These are phyloP conservation scores for Pythium monospermum DNA, from an alignment of 352 stramenopile species.

Conservation along the genomic window DNA sequence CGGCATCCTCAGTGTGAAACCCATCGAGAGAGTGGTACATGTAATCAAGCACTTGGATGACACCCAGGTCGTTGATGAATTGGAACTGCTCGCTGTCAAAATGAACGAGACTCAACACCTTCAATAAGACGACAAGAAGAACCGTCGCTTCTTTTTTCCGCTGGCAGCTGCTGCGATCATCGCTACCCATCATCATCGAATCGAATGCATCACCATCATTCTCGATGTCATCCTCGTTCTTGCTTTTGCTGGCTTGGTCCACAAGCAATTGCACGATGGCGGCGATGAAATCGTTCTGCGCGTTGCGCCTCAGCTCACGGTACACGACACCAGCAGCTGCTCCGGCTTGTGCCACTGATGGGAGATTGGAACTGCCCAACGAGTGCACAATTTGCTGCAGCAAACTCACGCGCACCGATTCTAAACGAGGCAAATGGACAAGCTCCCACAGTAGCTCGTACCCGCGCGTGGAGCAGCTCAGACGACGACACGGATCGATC, in stretches of 20 bases:
- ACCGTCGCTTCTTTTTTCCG: not conserved
- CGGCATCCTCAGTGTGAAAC: not conserved
- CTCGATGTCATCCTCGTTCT: too few species aligned
- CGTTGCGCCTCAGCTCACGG: conserved; percentile 10
- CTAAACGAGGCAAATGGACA: not conserved
- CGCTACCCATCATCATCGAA: too few species aligned
- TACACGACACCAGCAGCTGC: conserved; percentile 6
- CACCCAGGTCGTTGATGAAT: conserved; percentile 21
- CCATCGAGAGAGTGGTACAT: not conserved
- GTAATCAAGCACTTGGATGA: conserved; percentile 12
- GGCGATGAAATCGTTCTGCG: conserved; percentile 12
- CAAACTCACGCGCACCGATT: conserved; percentile 3
- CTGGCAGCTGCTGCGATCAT: not conserved
- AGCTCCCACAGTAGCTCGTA: conserved; percentile 15
- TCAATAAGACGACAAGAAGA: conserved; percentile 7
- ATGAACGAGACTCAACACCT: conserved; percentile 9
- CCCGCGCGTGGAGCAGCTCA: conserved; percentile 15
- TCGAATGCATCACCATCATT: too few species aligned
- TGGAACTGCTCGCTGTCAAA: conserved; percentile 15
- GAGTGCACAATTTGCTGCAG: conserved; percentile 5
- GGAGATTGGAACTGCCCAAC: not conserved
- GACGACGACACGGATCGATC: conserved; percentile 13
- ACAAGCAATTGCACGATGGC: conserved; percentile 9
- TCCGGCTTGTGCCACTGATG: not conserved
- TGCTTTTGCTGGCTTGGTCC: conserved; percentile 2